Conservation (phyloP, 164 flowering plant species). For the Cinnamomum micranthum region DNA sequence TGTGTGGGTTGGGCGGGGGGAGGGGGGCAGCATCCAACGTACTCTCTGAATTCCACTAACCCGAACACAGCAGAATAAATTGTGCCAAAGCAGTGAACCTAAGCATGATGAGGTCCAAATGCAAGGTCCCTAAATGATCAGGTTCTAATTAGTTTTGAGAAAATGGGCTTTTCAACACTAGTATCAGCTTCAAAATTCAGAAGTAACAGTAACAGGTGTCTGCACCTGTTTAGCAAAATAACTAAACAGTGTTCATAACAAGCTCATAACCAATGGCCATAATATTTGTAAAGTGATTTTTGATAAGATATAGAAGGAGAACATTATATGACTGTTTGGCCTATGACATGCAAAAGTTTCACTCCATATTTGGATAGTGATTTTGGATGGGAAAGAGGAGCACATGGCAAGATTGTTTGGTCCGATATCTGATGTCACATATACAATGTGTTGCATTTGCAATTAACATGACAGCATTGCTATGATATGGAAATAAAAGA, state of each 20-base stretch:
- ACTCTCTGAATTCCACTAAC: not conserved
- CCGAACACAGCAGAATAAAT: no score
- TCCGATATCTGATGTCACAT: not conserved
- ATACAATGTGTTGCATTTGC: not conserved
- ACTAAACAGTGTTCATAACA: not conserved
- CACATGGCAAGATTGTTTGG: no score
- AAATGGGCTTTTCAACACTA: not conserved
- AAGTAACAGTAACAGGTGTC: not conserved
- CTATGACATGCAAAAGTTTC: not conserved
- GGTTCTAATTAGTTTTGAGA: not conserved
- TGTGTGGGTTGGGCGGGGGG: not conserved
- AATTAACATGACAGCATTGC: no score
- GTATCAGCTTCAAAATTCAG: not conserved
- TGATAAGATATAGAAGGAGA: no score
- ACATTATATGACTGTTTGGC: not conserved
- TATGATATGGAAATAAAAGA: no score
- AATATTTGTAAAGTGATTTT: no score
- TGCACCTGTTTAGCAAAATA: conserved; percentile 1
- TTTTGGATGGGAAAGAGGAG: no score
- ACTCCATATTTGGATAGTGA: no score
- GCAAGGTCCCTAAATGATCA: not conserved
- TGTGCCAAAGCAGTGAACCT: not conserved
- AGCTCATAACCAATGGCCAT: no score
- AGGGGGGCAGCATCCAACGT: not conserved
- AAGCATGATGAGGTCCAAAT: not conserved